Evolutionary conservation across 202 grass and related monocot genomes (phyloP), one percentile per base, ranked within the genome.

Genomic region (Carex arenaria): DNA sequence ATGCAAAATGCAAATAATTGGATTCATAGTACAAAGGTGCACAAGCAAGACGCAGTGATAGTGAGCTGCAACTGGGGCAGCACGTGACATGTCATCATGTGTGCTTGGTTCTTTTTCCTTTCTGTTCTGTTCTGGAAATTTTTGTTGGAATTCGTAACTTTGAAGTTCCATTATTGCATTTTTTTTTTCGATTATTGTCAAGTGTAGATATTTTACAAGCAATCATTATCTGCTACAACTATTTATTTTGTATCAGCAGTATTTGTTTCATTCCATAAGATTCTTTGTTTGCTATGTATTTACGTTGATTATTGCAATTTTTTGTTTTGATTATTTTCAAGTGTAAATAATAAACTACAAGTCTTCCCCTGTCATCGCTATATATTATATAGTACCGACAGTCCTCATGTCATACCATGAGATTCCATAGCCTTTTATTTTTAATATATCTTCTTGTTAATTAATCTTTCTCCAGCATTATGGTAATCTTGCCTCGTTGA

Each of bases 161-260:
- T 10, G 1, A 34, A 18, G 13, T 56, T 19, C 18, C 20, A 38
- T 60, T 60, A 49, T 61, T 79, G 15, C 55, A 11, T 30, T 59
- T 60, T 61, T 60, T 61, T 55, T 42, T 60, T 79, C 40, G 15
- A 79, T 79, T 61, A 79, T 79, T 78, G 51, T 61, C 54, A 79
- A 42, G 76, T 79, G 34, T 61, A 61, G 20, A 61, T 60, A 79
- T 79, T 40, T 40, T 40, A 40, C 38, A 40, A 40, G 5, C 38
- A 40, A 40, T 40, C 38, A 40, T 40, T 40, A 5, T 40, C 38
- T 40, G 38, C 5, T 40, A 7, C 5, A 40, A 40, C 38, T 40
- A 40, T 40, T 40, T 40, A 40, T 40, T 40, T 40, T 40, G 38
- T 40, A 40, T 40, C 38, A 40, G 6, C 38, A 40, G 38, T 40